phyloP scores from a whole-genome alignment of 495 filamentous ascomycete genomes.

The Aspergillus egyptiacus region DNA sequence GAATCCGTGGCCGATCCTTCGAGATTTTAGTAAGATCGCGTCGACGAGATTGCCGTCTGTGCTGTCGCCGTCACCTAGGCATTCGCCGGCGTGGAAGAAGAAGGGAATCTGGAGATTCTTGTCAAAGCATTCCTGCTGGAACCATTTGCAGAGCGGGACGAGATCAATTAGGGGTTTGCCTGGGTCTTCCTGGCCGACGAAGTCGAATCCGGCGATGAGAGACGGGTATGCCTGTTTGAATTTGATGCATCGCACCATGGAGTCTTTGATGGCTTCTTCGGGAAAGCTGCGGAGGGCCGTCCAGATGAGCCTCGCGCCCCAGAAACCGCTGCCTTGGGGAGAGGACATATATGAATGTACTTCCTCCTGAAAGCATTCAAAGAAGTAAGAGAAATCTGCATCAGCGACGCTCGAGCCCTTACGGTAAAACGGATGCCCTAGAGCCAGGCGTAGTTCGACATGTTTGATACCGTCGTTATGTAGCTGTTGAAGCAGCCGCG shows the following conservation, averaged over 20 bases:
- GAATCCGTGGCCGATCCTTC: slow-evolving; percentile 15
- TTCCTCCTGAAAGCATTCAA: slow-evolving; percentile 14
- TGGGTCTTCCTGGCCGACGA: slow-evolving; percentile 13
- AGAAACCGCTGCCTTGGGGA: slow-evolving; percentile 7
- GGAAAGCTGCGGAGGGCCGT: slow-evolving; percentile 8
- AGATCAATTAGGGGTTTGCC: slow-evolving; percentile 8
- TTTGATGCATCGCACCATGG: slow-evolving; percentile 5
- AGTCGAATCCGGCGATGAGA: slow-evolving; percentile 14
- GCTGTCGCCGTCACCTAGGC: slow-evolving; percentile 11
- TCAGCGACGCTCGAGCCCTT: not conserved
- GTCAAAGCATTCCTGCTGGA: slow-evolving; percentile 4
- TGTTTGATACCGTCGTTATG: slow-evolving; percentile 13
- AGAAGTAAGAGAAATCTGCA: slow-evolving; percentile 4
- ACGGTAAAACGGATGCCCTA: slow-evolving; percentile 3
- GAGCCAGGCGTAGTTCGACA: slow-evolving; percentile 11
- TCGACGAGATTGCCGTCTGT: slow-evolving; percentile 13
- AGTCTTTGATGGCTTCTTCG: not conserved
- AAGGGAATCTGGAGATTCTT: slow-evolving; percentile 10
- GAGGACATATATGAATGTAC: slow-evolving; percentile 7
- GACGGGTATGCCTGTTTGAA: slow-evolving; percentile 5
- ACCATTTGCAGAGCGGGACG: slow-evolving; percentile 11
- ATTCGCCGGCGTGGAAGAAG: slow-evolving; percentile 17
- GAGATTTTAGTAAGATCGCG: slow-evolving; percentile 10
- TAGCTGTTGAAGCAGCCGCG: slow-evolving; percentile 11
- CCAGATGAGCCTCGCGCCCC: slow-evolving; percentile 14